A percentile compares a stretch with the other conserved stretches of the same genome.
Evolutionary conservation across 352 stramenopile species (phyloP).

Genomic region (Pythium plurisporium): DNA sequence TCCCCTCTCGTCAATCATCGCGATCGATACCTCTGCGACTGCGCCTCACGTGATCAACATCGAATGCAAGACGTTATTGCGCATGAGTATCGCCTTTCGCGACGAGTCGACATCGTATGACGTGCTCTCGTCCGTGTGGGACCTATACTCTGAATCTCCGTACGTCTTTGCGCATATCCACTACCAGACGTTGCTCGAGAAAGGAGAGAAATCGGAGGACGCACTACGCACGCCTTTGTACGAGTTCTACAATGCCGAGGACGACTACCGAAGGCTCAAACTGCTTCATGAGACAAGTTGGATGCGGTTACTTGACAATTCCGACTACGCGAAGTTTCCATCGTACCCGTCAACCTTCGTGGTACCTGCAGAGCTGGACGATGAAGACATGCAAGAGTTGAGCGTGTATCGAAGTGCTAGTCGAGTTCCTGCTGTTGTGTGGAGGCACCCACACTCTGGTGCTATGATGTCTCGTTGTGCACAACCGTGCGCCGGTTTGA

Average conservation of each 20-base stretch:
- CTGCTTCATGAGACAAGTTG: constrained; percentile 76
- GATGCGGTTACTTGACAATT: constrained; percentile 86
- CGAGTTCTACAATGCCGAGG: constrained; percentile 65
- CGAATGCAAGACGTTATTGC: constrained; percentile 78
- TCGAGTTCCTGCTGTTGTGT: constrained; percentile 92
- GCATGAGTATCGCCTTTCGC: constrained; percentile 79
- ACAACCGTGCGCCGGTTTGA: constrained; percentile 79
- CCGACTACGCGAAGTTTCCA: constrained; percentile 85
- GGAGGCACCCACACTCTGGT: constrained; percentile 87
- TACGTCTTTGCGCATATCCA: constrained; percentile 81
- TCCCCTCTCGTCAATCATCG: constrained; percentile 67
- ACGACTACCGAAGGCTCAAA: constrained; percentile 77
- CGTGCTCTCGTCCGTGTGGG: constrained; percentile 69
- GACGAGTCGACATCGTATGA: constrained; percentile 74
- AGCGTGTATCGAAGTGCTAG: constrained; percentile 92
- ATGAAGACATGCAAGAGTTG: constrained; percentile 85
- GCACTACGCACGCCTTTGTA: constrained; percentile 40
- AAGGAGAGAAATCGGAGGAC: constrained; percentile 25
- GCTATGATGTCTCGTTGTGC: constrained; percentile 87
- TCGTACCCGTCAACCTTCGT: constrained; percentile 94
- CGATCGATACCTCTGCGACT: constrained; percentile 75
- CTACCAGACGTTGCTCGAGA: constrained; percentile 60
- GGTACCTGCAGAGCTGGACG: constrained; percentile 89
- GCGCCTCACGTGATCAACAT: constrained; percentile 81
- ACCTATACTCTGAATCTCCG: constrained; percentile 54